phyloP scores from a whole-genome alignment of 1,284 basidiomycete genomes.

The Leccinum solheimii region DNA sequence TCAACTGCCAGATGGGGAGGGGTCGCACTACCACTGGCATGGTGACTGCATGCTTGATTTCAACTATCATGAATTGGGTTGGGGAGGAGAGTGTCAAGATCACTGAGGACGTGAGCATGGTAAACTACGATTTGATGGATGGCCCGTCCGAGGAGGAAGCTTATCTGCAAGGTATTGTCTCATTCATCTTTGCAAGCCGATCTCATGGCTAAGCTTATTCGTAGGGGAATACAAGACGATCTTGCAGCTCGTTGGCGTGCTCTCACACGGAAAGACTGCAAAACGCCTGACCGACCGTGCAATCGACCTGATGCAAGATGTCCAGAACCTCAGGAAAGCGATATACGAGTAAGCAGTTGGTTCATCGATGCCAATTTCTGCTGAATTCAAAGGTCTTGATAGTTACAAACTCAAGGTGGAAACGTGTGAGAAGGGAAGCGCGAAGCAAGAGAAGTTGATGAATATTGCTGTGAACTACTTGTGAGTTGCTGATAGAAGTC shows the following conservation, averaged over 20 bases:
- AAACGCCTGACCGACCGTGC: conserved; percentile 89
- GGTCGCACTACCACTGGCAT: conserved; percentile 92
- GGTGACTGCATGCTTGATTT: conserved; percentile 87
- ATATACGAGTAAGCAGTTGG: conserved; percentile 75
- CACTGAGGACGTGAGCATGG: conserved; percentile 43
- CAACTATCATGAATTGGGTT: conserved; percentile 69
- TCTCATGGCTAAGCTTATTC: conserved; percentile 4
- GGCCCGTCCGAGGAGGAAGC: conserved; percentile 83
- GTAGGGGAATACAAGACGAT: conserved; percentile 97
- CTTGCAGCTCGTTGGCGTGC: conserved; percentile 87
- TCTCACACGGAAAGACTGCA: conserved; percentile 88
- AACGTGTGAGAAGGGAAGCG: conserved; percentile 75
- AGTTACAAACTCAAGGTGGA: conserved; percentile 92
- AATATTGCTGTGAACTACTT: conserved; percentile 84
- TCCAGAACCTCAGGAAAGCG: conserved; percentile 90
- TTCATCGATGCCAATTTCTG: not conserved
- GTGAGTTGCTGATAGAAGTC: conserved; percentile 41
- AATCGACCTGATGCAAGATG: conserved; percentile 90
- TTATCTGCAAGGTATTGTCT: conserved; percentile 72
- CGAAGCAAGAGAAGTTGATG: conserved; percentile 74
- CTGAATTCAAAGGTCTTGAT: conserved; percentile 9
- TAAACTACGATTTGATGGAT: conserved; percentile 66
- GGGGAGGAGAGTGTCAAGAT: conserved; percentile 43
- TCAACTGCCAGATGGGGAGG: conserved; percentile 86
- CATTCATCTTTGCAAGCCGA: not conserved